A percentile compares a stretch with the other conserved stretches of the same genome.
These are phyloP conservation scores for Pestalotiopsis sp. DNA, from an alignment of 2,329 filamentous ascomycete species.

Conservation along the genomic window DNA sequence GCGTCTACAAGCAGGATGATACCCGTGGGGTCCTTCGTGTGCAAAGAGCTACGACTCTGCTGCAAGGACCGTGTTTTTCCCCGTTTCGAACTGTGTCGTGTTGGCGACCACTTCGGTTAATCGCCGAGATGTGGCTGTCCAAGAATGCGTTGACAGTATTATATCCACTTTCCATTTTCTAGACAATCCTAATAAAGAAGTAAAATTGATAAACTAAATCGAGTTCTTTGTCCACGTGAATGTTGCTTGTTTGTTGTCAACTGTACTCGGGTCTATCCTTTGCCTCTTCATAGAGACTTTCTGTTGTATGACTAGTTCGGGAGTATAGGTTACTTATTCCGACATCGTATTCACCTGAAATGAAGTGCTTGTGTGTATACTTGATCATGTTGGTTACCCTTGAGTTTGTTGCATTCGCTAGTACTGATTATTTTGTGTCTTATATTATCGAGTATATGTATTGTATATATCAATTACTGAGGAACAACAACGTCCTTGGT, in stretches of 20 bases:
- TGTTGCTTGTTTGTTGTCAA: background rate
- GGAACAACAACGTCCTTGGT: constrained; percentile 19
- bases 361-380: no score
- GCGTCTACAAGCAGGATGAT: constrained; percentile 10
- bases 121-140: constrained; percentile 22
- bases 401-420: background rate
- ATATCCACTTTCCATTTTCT: constrained; percentile 18
- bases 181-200: constrained; percentile 18
- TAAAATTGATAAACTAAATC: constrained; percentile 11
- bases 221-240: background rate
- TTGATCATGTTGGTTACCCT: background rate
- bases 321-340: no score
- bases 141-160: constrained; percentile 17
- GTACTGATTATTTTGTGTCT: background rate
- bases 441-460: background rate
- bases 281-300: no score
- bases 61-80: constrained; percentile 2
- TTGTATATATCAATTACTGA: constrained; percentile 1
- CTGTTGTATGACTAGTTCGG: no score
- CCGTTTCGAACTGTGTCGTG: constrained; percentile 37
- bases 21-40: background rate
- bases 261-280: background rate
- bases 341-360: no score
- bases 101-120: constrained; percentile 26
- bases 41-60: constrained; percentile 21